Percentiles rank a stretch among this genome's conserved stretches.
Evolutionary conservation across 78 protist species (phyloP).

Genomic region (Pigoraptor vietnamica): DNA sequence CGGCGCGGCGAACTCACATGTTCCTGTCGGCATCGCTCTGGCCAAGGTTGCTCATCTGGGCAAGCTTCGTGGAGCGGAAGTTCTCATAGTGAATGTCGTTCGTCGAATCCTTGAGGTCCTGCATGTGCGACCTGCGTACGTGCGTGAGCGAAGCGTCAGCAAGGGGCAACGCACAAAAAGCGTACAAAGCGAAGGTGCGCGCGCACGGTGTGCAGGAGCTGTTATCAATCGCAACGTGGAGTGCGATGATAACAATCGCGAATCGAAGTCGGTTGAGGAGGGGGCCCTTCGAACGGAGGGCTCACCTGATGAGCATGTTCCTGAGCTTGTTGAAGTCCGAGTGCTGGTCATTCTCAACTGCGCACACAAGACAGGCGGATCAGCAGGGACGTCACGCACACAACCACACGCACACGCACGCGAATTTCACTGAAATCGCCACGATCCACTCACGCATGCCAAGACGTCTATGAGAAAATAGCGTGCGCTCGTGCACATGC

Average conservation of each 20-base stretch:
- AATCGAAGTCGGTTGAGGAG: not conserved
- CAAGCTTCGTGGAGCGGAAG: not conserved
- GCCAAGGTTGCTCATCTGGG: not conserved
- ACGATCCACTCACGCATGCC: too few relatives aligned
- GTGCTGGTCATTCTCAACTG: conserved; percentile 7
- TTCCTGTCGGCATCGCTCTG: not conserved
- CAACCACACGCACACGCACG: too few relatives aligned
- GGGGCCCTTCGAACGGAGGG: too few relatives aligned
- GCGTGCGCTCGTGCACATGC: too few relatives aligned
- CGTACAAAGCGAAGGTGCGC: too few relatives aligned
- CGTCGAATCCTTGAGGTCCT: not conserved
- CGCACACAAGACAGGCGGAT: too few relatives aligned
- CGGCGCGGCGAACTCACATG: not conserved
- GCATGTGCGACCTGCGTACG: not conserved
- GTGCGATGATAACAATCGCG: too few relatives aligned
- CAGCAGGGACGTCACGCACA: too few relatives aligned
- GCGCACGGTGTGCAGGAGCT: too few relatives aligned
- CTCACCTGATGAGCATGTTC: not conserved
- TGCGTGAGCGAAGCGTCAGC: not conserved
- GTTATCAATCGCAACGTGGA: too few relatives aligned
- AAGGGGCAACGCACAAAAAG: not conserved
- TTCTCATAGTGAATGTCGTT: conserved; percentile 1
- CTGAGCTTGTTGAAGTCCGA: conserved; percentile 3
- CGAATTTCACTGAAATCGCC: too few relatives aligned
- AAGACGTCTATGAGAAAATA: too few relatives aligned